Evolutionary conservation across 176 grass and related monocot genomes (phyloP).

Genomic region (Oryza meridionalis): DNA sequence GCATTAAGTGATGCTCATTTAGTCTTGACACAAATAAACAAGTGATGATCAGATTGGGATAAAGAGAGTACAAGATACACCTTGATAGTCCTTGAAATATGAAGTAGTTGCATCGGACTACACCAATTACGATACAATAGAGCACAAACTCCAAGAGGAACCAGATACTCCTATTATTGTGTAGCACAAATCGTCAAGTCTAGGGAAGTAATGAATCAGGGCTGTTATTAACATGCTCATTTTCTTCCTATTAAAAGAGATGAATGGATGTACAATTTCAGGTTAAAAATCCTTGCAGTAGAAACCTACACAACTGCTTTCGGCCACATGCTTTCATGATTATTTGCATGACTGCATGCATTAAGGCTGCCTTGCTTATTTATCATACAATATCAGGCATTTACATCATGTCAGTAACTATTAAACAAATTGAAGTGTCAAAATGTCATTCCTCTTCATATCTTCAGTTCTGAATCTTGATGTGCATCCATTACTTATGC

Average conservation of each 20-base stretch:
- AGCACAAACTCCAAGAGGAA: neutral
- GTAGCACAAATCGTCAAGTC: too few species aligned
- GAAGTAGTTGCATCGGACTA: too few species aligned
- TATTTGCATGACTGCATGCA: neutral
- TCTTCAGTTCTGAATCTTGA: slow-evolving; percentile 1
- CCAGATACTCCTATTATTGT: too few species aligned
- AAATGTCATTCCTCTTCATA: slow-evolving; percentile 26
- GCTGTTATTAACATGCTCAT: too few species aligned
- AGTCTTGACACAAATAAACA: too few species aligned
- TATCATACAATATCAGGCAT: slow-evolving; percentile 23
- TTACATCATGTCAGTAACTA: slow-evolving; percentile 38
- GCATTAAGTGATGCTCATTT: too few species aligned
- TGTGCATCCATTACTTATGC: slow-evolving; percentile 22
- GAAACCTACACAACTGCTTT: neutral
- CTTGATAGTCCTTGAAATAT: too few species aligned
- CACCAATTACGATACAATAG: neutral
- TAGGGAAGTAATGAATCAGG: too few species aligned
- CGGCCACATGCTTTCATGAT: slow-evolving; percentile 19
- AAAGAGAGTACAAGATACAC: neutral
- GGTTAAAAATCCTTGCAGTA: neutral
- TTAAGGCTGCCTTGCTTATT: slow-evolving; percentile 4
- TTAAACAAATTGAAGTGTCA: slow-evolving; percentile 24
- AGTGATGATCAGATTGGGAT: too few species aligned
- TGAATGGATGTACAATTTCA: slow-evolving; percentile 9
- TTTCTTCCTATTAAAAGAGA: neutral